phyloP scores from a whole-genome alignment of 2,329 filamentous ascomycete species.

The Aureobasidium sp. region DNA sequence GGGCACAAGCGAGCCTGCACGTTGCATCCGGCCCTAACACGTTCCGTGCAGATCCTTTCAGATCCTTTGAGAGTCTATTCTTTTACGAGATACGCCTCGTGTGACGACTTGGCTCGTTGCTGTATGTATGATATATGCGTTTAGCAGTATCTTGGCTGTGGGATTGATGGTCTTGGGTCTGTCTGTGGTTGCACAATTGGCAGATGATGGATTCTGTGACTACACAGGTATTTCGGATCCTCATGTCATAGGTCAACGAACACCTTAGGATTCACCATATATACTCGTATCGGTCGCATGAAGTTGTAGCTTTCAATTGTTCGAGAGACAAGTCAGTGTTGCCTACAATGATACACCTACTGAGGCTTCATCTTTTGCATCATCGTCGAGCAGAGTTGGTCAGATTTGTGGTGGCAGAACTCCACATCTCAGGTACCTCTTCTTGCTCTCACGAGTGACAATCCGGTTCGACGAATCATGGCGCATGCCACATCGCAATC shows the following conservation, averaged over 20 bases:
- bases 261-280: too few species aligned
- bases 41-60: neutral
- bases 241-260: too few species aligned
- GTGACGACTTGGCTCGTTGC: neutral
- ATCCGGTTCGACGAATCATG: too few species aligned
- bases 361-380: too few species aligned
- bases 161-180: neutral
- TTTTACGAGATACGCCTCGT: neutral
- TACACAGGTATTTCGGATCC: too few species aligned
- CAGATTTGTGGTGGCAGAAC: too few species aligned
- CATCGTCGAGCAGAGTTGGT: too few species aligned
- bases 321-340: neutral
- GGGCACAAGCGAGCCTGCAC: slow-evolving; percentile 4
- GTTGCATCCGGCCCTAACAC: neutral
- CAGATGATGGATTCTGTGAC: neutral
- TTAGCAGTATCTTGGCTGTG: neutral
- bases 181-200: neutral
- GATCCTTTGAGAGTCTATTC: neutral
- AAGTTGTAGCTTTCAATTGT: neutral
- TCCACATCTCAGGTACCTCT: too few species aligned
- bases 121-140: neutral
- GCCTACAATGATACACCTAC: neutral
- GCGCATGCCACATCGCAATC: too few species aligned
- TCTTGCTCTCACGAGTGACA: too few species aligned
- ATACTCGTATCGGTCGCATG: too few species aligned